A percentile compares a stretch with the other conserved stretches of the same genome.
Conservation (phyloP, 2,329 filamentous ascomycete genomes). For the Zymoseptoria pseudotritici region DNA sequence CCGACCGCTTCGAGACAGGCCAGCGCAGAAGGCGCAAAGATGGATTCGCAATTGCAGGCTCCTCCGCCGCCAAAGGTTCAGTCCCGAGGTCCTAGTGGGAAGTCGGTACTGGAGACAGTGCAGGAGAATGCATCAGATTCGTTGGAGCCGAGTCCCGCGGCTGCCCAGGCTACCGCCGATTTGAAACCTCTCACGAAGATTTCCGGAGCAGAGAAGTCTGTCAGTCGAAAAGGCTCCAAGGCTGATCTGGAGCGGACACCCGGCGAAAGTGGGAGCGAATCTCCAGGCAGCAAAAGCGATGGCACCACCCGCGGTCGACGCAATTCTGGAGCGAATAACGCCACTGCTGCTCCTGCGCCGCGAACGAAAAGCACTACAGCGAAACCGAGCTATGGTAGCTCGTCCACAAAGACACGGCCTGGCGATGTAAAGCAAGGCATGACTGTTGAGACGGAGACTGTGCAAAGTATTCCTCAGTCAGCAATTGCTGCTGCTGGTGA, state of each 20-base stretch:
- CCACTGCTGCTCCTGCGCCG: constrained; percentile 1
- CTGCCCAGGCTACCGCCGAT: constrained; percentile 25
- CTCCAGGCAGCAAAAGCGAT: constrained; percentile 51
- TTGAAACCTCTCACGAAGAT: constrained; percentile 24
- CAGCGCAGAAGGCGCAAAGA: constrained; percentile 27
- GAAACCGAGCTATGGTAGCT: constrained; percentile 61
- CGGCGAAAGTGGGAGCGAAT: constrained; percentile 58
- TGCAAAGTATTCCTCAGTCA: constrained; percentile 81
- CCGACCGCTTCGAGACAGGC: constrained; percentile 12
- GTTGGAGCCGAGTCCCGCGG: constrained; percentile 62
- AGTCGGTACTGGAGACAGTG: constrained; percentile 73
- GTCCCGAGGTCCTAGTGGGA: constrained; percentile 31
- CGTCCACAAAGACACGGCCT: constrained; percentile 56
- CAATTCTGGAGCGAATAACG: constrained; percentile 24
- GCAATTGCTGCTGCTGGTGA: constrained; percentile 56
- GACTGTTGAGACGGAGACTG: constrained; percentile 96
- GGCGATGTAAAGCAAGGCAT: constrained; percentile 79
- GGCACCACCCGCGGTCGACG: constrained; percentile 18
- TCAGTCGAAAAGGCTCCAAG: constrained; percentile 18
- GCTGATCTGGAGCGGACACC: constrained; percentile 21
- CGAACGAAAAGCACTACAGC: constrained; percentile 40
- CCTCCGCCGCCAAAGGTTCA: constrained; percentile 32
- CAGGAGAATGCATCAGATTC: constrained; percentile 42
- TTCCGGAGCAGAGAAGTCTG: constrained; percentile 33
- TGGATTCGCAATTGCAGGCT: constrained; percentile 31